Evolutionary conservation across 768 basidiomycete genomes (phyloP), one percentile per base, ranked within the genome.

Genomic region (Calocybe cyanea): DNA sequence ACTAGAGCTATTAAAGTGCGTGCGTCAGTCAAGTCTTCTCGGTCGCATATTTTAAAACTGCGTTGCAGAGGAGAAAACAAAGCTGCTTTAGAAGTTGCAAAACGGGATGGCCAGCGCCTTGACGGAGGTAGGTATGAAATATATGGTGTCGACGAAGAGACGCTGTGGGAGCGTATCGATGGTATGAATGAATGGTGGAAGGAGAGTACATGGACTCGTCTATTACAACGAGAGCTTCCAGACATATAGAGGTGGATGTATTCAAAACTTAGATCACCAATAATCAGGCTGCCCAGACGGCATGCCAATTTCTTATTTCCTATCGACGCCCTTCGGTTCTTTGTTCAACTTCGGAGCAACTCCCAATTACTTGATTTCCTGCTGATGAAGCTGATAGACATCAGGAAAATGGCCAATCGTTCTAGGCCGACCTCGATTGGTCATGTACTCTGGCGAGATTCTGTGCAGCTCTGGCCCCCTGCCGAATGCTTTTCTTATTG

Each of bases 171-270:
- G 32, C 75, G 83, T 34, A 83, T 95, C 28, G 78, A 85, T 51
- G 71, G 73, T 41, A 87, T 92, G 84, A 81, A 86, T 15, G 89
- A 91, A 32, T 91, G 88, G 90, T 94, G 92, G 92, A 90, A 81
- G 59, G 89, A 92, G 57, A 87, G 81, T 50, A 94, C 91, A 40
- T 95, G 91, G 90, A 80, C 72, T 31, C 71, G 92, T 48, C 66
- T 94, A 44, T 79, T 90, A 56, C 81, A 84, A 52, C 73, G 92
- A 60, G 91, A 94, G 63, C 64, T 93, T 44, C 91, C 91, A n/a
- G 92, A 93, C 65, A 47, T 73, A 46, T 78, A 66, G 56, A 46
- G 9, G 13, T 45, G 25, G 25, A 28, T 28, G 11, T 28, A 11
- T 11, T 11, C 11, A 28, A 5, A 5, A 28, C 25, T n/a, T n/a